Evolutionary conservation across 1,139 yeast species (phyloP), one percentile per base, ranked within the genome.

Genomic region (Candida neerlandica): DNA sequence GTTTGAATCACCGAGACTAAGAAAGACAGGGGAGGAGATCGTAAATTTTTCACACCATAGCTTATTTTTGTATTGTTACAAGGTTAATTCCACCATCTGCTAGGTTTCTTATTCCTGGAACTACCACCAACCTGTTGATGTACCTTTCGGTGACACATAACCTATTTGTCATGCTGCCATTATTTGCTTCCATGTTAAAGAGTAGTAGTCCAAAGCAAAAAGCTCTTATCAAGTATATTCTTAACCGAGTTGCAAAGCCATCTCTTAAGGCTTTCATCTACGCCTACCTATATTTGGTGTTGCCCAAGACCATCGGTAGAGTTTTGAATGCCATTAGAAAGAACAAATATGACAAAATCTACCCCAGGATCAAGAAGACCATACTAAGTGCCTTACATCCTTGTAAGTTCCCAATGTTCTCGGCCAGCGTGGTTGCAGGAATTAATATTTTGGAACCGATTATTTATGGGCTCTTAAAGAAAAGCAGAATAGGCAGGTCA

Each of bases 401-500:
- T 2, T 48, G 49, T 33, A 67, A 64, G 51, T 69, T 69, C 56
- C 74, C 74, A 10, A 54, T 60, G 54, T 67, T 69, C 52, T 64
- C 69, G 11, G 74, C 70, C 6, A 55, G 56, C 19, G 56, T 69
- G 49, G 62, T 69, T 15, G 71, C 65, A 2, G 61, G 67, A 2
- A 65, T 68, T 45, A 70, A 71, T 48, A 44, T 70, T 3, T 52
- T 74, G 21, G 77, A 76, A 47, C 75, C 77, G 0, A 19, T 67
- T 5, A 45, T 68, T 2, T 63, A 59, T 46, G 49, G 39, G 12
- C 35, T 60, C 0, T 47, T 69, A 35, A 56, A 58, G 39, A 47
- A 44, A 15, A 39, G 51, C 4, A 53, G 47, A 4, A 14, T 55
- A 7, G 42, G n/a, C 16, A 46, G 32, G 27, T 43, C 50, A 35